Percentiles rank a stretch among this genome's conserved stretches.
Conservation (phyloP, 495 filamentous ascomycete species). For the Sordaria brevicollis region DNA sequence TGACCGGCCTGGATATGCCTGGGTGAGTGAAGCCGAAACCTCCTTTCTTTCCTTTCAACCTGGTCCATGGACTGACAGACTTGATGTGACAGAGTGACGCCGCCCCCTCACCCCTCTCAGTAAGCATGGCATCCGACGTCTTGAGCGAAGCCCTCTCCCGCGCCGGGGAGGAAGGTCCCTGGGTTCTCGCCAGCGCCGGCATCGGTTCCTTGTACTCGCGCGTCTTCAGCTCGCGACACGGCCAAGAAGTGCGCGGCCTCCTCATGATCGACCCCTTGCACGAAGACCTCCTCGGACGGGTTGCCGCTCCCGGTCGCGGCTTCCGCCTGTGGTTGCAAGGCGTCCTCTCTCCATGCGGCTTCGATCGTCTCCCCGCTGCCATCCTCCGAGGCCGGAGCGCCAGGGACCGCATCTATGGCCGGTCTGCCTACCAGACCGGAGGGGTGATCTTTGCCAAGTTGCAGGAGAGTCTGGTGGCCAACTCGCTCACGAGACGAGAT, state of each 20-base stretch:
- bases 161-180: conserved; percentile 77
- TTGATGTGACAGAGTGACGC: conserved; percentile 52
- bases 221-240: conserved; percentile 76
- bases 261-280: conserved; percentile 82
- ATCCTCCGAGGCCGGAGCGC: conserved; percentile 67
- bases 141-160: conserved; percentile 73
- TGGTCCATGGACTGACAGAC: background rate
- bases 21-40: conserved; percentile 36
- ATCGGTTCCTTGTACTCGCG: conserved; percentile 79
- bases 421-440: conserved; percentile 63
- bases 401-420: conserved; percentile 77
- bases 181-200: conserved; percentile 55
- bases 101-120: conserved; percentile 84
- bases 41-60: background rate
- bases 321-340: conserved; percentile 81
- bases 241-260: conserved; percentile 59
- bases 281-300: conserved; percentile 62
- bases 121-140: conserved; percentile 78
- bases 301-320: conserved; percentile 59
- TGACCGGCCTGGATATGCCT: conserved; percentile 82
- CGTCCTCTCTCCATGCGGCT: conserved; percentile 71
- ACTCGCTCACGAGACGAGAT: conserved; percentile 71
- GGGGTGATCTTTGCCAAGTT: conserved; percentile 80
- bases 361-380: conserved; percentile 68
- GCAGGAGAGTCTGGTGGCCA: conserved; percentile 84